Conservation (phyloP, 495 filamentous ascomycete genomes). For the Penicillium parvum region DNA sequence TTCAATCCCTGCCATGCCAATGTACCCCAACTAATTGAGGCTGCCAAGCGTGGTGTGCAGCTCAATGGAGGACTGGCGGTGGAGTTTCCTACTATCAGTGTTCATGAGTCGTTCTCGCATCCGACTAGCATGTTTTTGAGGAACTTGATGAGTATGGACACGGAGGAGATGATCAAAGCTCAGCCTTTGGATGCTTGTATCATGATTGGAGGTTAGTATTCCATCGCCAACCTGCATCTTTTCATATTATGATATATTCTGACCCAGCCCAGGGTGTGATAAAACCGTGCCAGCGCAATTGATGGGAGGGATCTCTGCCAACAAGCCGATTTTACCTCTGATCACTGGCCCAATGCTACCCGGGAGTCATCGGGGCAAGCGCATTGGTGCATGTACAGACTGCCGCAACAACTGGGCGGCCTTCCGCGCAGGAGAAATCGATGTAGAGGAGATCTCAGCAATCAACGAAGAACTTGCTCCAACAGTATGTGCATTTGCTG, state of each 20-base stretch:
- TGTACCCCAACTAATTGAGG: slow-evolving; percentile 62
- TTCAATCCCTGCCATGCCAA: slow-evolving; percentile 70
- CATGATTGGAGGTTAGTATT: slow-evolving; percentile 56
- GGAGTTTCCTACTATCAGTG: slow-evolving; percentile 63
- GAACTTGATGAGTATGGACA: slow-evolving; percentile 70
- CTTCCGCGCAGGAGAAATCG: slow-evolving; percentile 54
- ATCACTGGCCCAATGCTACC: slow-evolving; percentile 67
- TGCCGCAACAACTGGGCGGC: slow-evolving; percentile 65
- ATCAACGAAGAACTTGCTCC: slow-evolving; percentile 67
- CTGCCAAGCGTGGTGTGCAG: slow-evolving; percentile 58
- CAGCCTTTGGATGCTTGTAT: slow-evolving; percentile 62
- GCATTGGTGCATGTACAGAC: slow-evolving; percentile 64
- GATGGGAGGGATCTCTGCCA: slow-evolving; percentile 66
- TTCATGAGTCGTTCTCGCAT: slow-evolving; percentile 58
- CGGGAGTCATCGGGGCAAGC: slow-evolving; percentile 51
- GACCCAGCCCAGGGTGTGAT: slow-evolving; percentile 49
- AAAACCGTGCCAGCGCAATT: slow-evolving; percentile 66
- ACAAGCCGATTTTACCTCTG: slow-evolving; percentile 60
- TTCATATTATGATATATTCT: not conserved
- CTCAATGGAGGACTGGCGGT: slow-evolving; percentile 57
- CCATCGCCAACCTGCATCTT: no score
- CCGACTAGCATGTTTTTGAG: slow-evolving; percentile 67
- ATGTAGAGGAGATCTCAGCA: slow-evolving; percentile 61
- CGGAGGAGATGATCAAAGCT: slow-evolving; percentile 64
- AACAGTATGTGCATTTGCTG: slow-evolving; percentile 47